Conservation (phyloP, 441 rosid species). For the Adansonia gregorii region DNA sequence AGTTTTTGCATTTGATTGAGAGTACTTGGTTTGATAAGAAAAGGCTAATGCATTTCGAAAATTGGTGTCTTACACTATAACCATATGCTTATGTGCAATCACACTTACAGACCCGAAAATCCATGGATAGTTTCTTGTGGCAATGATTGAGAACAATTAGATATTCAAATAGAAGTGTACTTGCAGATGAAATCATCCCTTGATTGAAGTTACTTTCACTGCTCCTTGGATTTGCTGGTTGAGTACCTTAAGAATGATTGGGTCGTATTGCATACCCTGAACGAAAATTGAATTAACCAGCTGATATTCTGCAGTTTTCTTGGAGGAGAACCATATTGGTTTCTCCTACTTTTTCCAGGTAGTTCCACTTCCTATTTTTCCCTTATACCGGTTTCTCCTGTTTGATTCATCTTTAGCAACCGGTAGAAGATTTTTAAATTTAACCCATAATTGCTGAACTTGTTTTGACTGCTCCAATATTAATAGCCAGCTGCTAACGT, state of each 20-base stretch:
- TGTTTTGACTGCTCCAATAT: not conserved
- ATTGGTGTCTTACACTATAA: not conserved
- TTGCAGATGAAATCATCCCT: not conserved
- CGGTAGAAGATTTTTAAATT: not conserved
- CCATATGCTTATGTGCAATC: not conserved
- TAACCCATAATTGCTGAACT: not conserved
- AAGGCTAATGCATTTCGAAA: not conserved
- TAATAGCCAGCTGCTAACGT: not conserved
- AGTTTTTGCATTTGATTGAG: not conserved
- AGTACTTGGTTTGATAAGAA: not conserved
- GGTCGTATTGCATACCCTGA: not conserved
- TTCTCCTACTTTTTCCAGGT: too few relatives aligned
- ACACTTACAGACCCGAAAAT: not conserved
- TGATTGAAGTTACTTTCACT: conserved; percentile 6
- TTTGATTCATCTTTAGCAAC: not conserved
- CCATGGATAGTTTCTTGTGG: not conserved
- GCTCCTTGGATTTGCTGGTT: not conserved
- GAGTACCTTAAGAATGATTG: not conserved
- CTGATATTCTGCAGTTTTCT: not conserved
- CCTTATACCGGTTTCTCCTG: not conserved
- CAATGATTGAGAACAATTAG: not conserved
- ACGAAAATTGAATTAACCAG: not conserved
- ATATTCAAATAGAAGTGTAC: not conserved
- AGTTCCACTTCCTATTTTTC: not conserved
- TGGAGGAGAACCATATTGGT: conserved; percentile 15